Percentiles rank a stretch among this genome's conserved stretches.
These are phyloP conservation scores for Blastomyces emzantsi DNA, from an alignment of 2,329 filamentous ascomycete species.

Conservation along the genomic window DNA sequence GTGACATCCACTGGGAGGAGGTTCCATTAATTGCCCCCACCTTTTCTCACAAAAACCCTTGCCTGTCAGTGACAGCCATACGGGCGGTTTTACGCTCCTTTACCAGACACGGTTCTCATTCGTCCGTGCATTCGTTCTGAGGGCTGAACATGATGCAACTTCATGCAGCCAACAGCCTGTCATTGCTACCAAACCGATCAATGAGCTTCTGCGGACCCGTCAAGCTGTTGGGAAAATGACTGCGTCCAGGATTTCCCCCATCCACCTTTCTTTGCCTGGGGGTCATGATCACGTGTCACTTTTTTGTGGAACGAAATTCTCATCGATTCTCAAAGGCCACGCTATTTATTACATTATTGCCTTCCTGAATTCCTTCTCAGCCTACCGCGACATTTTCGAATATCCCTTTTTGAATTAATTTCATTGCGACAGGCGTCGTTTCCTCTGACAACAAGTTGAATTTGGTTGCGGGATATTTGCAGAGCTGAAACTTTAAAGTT, in stretches of 20 bases:
- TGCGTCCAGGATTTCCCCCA: neutral
- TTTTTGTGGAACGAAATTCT: neutral
- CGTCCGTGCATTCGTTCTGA: neutral
- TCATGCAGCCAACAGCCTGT: constrained; percentile 3
- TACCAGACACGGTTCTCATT: neutral
- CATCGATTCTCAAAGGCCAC: neutral
- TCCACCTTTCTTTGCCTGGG: neutral
- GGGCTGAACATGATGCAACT: constrained; percentile 8
- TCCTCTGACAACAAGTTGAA: neutral
- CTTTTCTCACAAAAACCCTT: neutral
- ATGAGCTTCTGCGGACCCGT: neutral
- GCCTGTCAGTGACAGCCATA: neutral
- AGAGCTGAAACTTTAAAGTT: neutral
- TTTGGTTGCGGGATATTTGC: neutral
- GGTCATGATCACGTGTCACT: neutral
- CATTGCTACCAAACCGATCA: constrained; percentile 7
- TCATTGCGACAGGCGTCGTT: neutral
- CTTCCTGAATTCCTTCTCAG: neutral
- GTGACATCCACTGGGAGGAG: neutral
- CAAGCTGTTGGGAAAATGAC: neutral
- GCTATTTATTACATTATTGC: neutral
- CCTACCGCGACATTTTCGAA: neutral
- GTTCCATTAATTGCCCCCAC: neutral
- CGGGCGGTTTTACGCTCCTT: neutral
- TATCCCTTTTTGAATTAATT: neutral